phyloP scores from a whole-genome alignment of 805 yeast genomes.

The Myxozyma lipomycoides region DNA sequence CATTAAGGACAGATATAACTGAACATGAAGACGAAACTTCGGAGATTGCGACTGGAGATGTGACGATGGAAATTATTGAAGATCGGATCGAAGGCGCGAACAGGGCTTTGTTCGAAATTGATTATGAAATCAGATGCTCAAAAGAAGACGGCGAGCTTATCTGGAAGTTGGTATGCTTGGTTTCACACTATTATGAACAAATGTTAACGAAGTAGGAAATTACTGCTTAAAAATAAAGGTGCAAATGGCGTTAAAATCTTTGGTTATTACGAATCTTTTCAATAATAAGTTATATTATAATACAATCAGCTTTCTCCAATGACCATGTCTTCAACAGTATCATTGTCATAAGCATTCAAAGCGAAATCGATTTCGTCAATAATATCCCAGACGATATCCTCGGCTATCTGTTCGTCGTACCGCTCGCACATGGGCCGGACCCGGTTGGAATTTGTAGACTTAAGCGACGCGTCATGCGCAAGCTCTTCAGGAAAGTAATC shows the following conservation, averaged over 20 bases:
- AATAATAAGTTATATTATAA: no score
- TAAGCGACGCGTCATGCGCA: slow-evolving; percentile 20
- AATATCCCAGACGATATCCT: slow-evolving; percentile 77
- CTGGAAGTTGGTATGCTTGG: slow-evolving; percentile 17
- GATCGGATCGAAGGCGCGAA: slow-evolving; percentile 10
- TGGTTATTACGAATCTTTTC: no score
- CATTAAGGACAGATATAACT: no score
- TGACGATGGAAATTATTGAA: slow-evolving; percentile 17
- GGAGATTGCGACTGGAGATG: slow-evolving; percentile 1
- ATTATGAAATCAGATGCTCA: slow-evolving; percentile 20
- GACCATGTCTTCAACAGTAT: slow-evolving; percentile 2
- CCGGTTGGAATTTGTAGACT: slow-evolving; percentile 14
- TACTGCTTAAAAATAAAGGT: no score
- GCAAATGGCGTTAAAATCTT: no score
- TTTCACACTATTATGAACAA: no score
- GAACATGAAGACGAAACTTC: background rate
- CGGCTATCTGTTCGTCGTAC: slow-evolving; percentile 67
- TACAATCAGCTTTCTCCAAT: background rate
- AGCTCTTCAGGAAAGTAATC: slow-evolving; percentile 41
- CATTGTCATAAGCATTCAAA: slow-evolving; percentile 6
- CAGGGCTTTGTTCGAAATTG: slow-evolving; percentile 13
- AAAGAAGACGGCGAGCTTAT: slow-evolving; percentile 1
- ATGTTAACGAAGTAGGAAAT: slow-evolving; percentile 1
- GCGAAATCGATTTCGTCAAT: slow-evolving; percentile 72
- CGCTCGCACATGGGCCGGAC: slow-evolving; percentile 55